Base-by-base conservation (phyloP, 441 rosid species). In the Populus hybrid region DNA sequence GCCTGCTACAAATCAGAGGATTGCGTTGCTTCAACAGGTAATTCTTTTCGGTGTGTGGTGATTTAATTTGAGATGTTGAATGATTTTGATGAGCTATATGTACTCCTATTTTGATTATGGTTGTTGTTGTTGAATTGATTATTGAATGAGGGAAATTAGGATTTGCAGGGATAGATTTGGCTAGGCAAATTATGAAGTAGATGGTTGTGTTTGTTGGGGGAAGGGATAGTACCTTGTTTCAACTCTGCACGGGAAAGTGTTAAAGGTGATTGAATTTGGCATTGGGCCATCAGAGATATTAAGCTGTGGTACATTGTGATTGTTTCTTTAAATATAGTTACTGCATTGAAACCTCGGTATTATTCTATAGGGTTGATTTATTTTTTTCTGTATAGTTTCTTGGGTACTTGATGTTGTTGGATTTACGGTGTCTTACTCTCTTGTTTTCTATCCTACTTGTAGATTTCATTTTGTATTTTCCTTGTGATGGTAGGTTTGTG, bases 11-110 rank as follows among this genome's bases (percentile, higher is more conserved):
- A 93, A 96, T 36, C 96, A 96, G 89, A 88, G 98, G 86, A 94
- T 94, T 9, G 98, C 98, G 3, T 82, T 96, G 83, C 95, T 96
- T 84, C 98, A 92, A 74, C 98, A 94, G 98, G 99, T 94, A 71
- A 69, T 29, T 12, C 9, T 50, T 4, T 23, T 24, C 7, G 4
- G 2, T 53, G 67, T 23, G 29, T 64, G 67, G 67, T 64, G 29
- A 6, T 53, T 53, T 53, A 53, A 53, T 53, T 53, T 16, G 61
- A 16, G 61, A 6, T 53, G 21, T 18, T 53, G 61, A 18, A 18
- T 53, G 61, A 2, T 53, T 53, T 53, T 18, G 9, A 16, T 53
- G 61, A 53, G 61, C n/a, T 53, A 53, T 53, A 18, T 53, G 61
- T 4, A 53, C 9, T 53, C n/a, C n/a, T 53, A 18, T 6, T 53